A percentile compares a stretch with the other conserved stretches of the same genome.
Evolutionary conservation across 345 rosid species (phyloP).

Genomic region (Trapa bicornis): DNA sequence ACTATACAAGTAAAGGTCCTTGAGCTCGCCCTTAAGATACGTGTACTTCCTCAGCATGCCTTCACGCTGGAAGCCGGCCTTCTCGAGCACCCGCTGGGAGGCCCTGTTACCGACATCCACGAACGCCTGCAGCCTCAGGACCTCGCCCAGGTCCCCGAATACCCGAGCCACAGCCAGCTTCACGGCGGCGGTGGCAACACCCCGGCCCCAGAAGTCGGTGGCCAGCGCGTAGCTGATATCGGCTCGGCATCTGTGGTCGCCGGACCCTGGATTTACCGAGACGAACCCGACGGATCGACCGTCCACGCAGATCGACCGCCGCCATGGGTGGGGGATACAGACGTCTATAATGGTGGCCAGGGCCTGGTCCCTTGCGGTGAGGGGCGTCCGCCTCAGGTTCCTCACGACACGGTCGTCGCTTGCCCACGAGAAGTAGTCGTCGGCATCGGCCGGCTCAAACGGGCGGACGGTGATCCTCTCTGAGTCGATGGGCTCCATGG

Average conservation of each 20-base stretch:
- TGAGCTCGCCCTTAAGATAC: conserved; percentile 20
- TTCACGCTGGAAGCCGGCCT: conserved; percentile 27
- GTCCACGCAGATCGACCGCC: conserved; percentile 33
- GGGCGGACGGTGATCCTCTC: conserved; percentile 7
- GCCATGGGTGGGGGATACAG: conserved; percentile 38
- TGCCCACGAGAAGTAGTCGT: conserved; percentile 25
- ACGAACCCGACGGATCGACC: conserved; percentile 31
- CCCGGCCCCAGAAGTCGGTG: conserved; percentile 36
- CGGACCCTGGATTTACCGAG: conserved; percentile 21
- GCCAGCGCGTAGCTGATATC: conserved; percentile 29
- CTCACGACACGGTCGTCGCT: conserved; percentile 26
- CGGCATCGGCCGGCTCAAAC: conserved; percentile 20
- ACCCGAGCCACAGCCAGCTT: conserved; percentile 18
- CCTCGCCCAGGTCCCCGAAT: conserved; percentile 19
- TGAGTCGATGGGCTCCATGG: conserved; percentile 9
- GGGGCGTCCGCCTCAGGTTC: conserved; percentile 20
- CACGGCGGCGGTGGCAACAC: conserved; percentile 25
- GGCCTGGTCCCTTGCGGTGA: conserved; percentile 29
- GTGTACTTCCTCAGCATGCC: conserved; percentile 31
- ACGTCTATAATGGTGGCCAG: conserved; percentile 22
- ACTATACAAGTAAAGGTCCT: conserved; percentile 21
- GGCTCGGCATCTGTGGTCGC: conserved; percentile 23
- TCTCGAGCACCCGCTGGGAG: conserved; percentile 34
- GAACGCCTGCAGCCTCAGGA: conserved; percentile 34
- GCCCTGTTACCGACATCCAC: conserved; percentile 23